Evolutionary conservation across 2,329 filamentous ascomycete genomes (phyloP).

Genomic region (Fusarium fracticaudum): DNA sequence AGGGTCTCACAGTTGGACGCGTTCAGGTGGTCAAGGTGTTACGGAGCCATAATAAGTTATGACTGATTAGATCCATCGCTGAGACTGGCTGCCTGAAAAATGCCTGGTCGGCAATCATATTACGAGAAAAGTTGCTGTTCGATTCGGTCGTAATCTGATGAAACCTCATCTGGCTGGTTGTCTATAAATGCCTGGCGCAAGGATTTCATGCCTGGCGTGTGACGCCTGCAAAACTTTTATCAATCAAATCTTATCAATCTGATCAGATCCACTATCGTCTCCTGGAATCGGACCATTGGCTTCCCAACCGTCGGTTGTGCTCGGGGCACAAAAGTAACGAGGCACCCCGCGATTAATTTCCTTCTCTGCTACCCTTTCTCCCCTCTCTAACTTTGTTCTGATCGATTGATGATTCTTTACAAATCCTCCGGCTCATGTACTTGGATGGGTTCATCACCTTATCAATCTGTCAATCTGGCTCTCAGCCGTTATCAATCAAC

Average conservation of each 20-base stretch:
- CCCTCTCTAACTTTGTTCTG: slow-evolving; percentile 2
- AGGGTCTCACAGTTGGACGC: not conserved
- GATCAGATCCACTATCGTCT: slow-evolving; percentile 50
- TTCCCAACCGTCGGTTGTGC: slow-evolving; percentile 36
- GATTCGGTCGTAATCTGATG: slow-evolving; percentile 24
- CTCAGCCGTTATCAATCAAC: slow-evolving; percentile 16
- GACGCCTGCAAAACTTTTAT: slow-evolving; percentile 48
- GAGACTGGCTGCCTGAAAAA: slow-evolving; percentile 15
- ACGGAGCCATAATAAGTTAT: slow-evolving; percentile 10
- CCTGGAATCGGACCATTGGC: slow-evolving; percentile 49
- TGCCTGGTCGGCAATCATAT: slow-evolving; percentile 13
- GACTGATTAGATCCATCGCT: slow-evolving; percentile 21
- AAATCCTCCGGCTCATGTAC: slow-evolving; percentile 1
- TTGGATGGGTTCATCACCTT: slow-evolving; percentile 21
- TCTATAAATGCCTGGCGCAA: slow-evolving; percentile 26
- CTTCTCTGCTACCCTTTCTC: slow-evolving; percentile 22
- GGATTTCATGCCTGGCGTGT: slow-evolving; percentile 34
- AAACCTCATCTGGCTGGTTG: slow-evolving; percentile 1
- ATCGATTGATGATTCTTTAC: slow-evolving; percentile 2
- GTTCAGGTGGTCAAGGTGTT: slow-evolving; percentile 17
- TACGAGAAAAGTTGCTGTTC: slow-evolving; percentile 21
- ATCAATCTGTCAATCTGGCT: slow-evolving; percentile 19
- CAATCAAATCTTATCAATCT: slow-evolving; percentile 62
- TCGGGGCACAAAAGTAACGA: slow-evolving; percentile 44
- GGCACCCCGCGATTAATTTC: slow-evolving; percentile 42